Conservation (phyloP, 352 stramenopile genomes). For the Elongisporangium prolatum region DNA sequence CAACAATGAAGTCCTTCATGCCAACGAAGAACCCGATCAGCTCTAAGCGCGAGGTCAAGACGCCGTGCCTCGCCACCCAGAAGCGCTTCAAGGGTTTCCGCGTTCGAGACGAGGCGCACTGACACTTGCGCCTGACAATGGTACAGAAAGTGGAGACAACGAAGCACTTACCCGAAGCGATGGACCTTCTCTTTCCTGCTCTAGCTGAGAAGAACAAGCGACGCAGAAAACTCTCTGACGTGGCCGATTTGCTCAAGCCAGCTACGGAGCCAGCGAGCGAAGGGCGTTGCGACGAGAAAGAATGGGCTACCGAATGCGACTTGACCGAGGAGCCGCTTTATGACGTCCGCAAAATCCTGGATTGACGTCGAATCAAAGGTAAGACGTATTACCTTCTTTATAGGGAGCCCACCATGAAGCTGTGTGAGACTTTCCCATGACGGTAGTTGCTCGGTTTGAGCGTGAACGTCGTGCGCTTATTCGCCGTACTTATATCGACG, state of each 20-base stretch:
- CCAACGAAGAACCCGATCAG: conserved; percentile 9
- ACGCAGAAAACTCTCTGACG: background rate
- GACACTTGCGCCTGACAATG: conserved; percentile 13
- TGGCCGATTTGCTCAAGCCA: background rate
- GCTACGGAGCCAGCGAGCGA: background rate
- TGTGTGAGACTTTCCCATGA: background rate
- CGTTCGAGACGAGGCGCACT: conserved; percentile 6
- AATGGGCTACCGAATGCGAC: conserved; percentile 2
- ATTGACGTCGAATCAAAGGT: background rate
- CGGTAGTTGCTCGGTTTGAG: conserved; percentile 14
- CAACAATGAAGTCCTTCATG: background rate
- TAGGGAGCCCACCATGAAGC: conserved; percentile 14
- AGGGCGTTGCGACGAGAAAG: background rate
- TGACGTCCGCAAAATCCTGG: conserved; percentile 1
- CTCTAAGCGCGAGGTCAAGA: conserved; percentile 9
- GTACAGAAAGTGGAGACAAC: background rate
- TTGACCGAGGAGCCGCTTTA: conserved; percentile 2
- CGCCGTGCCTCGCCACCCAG: conserved; percentile 1
- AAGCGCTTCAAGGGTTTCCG: conserved; percentile 3
- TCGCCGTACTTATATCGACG: conserved; percentile 11
- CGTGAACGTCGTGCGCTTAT: conserved; percentile 13
- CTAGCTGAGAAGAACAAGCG: conserved; percentile 7
- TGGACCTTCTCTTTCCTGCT: conserved; percentile 1
- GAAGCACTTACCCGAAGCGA: background rate
- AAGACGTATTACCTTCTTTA: conserved; percentile 16